Percentiles rank a stretch among this genome's conserved stretches.
Evolutionary conservation across 257 asterid genomes (phyloP).

Genomic region (Gardenia jasminoides): DNA sequence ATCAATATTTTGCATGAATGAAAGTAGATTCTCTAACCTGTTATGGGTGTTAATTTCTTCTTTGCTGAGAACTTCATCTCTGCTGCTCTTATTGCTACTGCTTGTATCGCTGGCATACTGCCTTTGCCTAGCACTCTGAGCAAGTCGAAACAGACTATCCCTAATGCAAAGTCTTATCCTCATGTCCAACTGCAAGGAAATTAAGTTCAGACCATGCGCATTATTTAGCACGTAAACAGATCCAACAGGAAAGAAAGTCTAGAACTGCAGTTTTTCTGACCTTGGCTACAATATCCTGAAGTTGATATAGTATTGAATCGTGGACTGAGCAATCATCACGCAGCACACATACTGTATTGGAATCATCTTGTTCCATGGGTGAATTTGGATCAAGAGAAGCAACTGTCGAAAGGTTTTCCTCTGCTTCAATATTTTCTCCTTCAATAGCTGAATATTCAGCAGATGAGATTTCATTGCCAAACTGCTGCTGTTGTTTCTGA

Average conservation of each 20-base stretch:
- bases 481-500: conserved; percentile 77
- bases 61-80: conserved; percentile 38
- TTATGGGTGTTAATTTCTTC: conserved; percentile 43
- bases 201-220: not conserved
- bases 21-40: conserved; percentile 48
- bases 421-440: conserved; percentile 51
- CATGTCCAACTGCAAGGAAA: conserved; percentile 64
- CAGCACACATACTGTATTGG: conserved; percentile 36
- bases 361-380: conserved; percentile 52
- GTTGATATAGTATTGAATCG: conserved; percentile 67
- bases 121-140: conserved; percentile 71
- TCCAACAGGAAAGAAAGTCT: conserved; percentile 16
- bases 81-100: conserved; percentile 42
- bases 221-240: conserved; percentile 12
- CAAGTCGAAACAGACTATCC: conserved; percentile 85
- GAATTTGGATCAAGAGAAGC: conserved; percentile 52
- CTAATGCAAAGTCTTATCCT: conserved; percentile 65
- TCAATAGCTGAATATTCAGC: conserved; percentile 44
- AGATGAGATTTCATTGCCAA: conserved; percentile 49
- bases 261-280: conserved; percentile 36
- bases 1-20: not conserved
- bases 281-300: conserved; percentile 70
- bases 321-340: conserved; percentile 52
- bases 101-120: conserved; percentile 51
- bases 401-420: conserved; percentile 37